Percentiles rank a stretch among this genome's conserved stretches.
These are phyloP conservation scores for Citrus reticulata DNA, from an alignment of 345 rosid species.

Conservation along the genomic window DNA sequence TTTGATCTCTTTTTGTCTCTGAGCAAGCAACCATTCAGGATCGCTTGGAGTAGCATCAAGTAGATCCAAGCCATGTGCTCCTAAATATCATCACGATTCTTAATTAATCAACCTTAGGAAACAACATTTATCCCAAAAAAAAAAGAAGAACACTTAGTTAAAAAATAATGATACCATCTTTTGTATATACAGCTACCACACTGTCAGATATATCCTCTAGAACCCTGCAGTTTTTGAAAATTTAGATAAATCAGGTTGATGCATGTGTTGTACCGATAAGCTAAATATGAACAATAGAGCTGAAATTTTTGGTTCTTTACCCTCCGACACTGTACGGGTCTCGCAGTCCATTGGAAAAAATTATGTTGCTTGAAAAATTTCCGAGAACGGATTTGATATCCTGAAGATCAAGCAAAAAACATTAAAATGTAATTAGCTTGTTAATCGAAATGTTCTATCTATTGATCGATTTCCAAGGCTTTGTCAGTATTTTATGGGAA, in stretches of 20 bases:
- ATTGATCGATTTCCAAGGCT: no score
- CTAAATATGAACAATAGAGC: neutral
- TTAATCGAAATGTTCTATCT: no score
- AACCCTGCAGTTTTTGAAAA: constrained; percentile 23
- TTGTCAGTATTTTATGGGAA: neutral
- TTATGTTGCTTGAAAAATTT: constrained; percentile 50
- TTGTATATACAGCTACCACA: constrained; percentile 34
- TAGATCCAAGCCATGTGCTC: constrained; percentile 45
- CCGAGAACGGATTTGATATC: constrained; percentile 34
- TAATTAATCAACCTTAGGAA: neutral
- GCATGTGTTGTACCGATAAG: no score
- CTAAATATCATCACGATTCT: constrained; percentile 11
- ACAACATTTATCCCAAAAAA: neutral
- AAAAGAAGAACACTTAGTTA: neutral
- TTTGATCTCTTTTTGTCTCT: constrained; percentile 28
- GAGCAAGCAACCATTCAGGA: constrained; percentile 40
- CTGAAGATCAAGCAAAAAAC: constrained; percentile 15
- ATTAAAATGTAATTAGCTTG: no score
- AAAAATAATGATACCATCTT: constrained; percentile 13
- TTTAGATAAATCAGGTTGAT: neutral
- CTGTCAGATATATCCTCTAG: constrained; percentile 40
- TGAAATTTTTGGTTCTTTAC: constrained; percentile 13
- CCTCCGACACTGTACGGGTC: constrained; percentile 52
- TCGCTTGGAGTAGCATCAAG: constrained; percentile 10
- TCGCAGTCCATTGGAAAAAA: constrained; percentile 43